phyloP scores from a whole-genome alignment of 139 green algal species.

The Chlorella sp. region DNA sequence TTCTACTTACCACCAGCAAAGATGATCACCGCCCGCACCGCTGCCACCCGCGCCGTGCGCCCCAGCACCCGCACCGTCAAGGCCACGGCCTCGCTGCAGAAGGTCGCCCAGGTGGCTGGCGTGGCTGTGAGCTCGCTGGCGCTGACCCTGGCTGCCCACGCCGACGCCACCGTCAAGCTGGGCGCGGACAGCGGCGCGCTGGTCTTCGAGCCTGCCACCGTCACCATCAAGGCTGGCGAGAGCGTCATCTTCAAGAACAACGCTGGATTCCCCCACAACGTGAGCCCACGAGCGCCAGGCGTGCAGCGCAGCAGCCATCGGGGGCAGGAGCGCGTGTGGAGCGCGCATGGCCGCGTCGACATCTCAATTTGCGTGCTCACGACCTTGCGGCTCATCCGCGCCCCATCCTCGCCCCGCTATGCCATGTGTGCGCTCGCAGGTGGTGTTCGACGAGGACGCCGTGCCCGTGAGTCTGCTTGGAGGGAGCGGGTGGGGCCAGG shows the following conservation, averaged over 20 bases:
- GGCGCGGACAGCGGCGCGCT: slow-evolving; percentile 70
- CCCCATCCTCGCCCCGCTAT: no score
- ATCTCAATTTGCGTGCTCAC: slow-evolving; percentile 45
- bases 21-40: neutral
- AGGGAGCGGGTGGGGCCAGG: no score
- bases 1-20: neutral
- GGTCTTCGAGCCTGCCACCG: slow-evolving; percentile 55
- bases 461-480: slow-evolving; percentile 76
- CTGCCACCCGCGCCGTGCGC: neutral
- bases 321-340: no score
- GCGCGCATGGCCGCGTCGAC: no score
- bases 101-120: slow-evolving; percentile 44
- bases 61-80: neutral
- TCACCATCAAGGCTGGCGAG: slow-evolving; percentile 77
- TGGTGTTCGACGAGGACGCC: slow-evolving; percentile 90
- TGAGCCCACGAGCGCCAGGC: no score
- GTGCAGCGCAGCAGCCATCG: no score
- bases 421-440: no score
- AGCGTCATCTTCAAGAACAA: slow-evolving; percentile 79
- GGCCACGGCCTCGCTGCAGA: slow-evolving; percentile 21
- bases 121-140: slow-evolving; percentile 59
- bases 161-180: slow-evolving; percentile 69
- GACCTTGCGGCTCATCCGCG: no score
- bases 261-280: slow-evolving; percentile 80
- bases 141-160: slow-evolving; percentile 64